Conservation (phyloP, 441 rosid genomes). For the Erodium moschatum region DNA sequence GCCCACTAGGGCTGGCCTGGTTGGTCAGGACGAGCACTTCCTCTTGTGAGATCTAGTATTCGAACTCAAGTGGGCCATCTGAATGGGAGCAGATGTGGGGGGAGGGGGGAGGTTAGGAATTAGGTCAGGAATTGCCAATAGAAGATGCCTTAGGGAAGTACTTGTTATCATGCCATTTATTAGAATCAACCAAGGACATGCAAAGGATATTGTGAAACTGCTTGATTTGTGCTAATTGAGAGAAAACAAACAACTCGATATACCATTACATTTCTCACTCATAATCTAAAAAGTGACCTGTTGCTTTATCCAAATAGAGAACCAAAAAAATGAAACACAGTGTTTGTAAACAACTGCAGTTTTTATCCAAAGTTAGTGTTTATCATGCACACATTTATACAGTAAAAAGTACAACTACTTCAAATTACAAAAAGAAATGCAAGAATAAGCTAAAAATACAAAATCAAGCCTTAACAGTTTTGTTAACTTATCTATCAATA, state of each 20-base stretch:
- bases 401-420: slow-evolving; percentile 8
- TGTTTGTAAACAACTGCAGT: background rate
- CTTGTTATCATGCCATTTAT: background rate
- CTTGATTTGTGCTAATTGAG: background rate
- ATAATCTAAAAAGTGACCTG: background rate
- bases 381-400: background rate
- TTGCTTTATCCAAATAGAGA: slow-evolving; percentile 9
- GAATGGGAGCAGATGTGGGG: too few species aligned
- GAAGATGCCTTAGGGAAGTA: background rate
- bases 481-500: background rate
- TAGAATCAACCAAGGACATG: background rate
- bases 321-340: background rate
- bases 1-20: too few species aligned
- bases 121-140: too few species aligned
- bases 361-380: background rate
- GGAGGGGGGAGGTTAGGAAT: too few species aligned
- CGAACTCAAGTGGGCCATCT: too few species aligned
- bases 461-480: background rate
- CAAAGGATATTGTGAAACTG: background rate
- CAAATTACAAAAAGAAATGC: slow-evolving; percentile 8
- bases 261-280: background rate
- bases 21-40: too few species aligned
- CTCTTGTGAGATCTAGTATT: too few species aligned
- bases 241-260: background rate
- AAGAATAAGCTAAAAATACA: slow-evolving; percentile 13